Percentiles rank a stretch among this genome's conserved stretches.
Conservation (phyloP, 768 basidiomycete genomes). For the Boletellus sp. region DNA sequence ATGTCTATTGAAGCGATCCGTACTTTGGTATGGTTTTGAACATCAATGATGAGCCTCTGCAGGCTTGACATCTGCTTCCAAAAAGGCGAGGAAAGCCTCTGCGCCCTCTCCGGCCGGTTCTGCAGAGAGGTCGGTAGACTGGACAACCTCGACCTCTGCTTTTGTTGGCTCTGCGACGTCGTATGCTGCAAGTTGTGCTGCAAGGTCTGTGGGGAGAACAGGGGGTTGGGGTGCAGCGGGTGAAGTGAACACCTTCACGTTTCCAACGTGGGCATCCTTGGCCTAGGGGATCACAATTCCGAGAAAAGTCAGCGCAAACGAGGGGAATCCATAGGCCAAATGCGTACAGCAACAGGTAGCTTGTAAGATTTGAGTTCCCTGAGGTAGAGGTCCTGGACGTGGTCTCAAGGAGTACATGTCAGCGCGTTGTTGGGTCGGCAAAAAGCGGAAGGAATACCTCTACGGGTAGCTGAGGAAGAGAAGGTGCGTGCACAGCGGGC, state of each 20-base stretch:
- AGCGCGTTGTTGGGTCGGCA: slow-evolving; percentile 18
- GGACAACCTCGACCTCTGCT: slow-evolving; percentile 39
- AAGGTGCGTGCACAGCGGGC: slow-evolving; percentile 56
- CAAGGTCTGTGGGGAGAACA: slow-evolving; percentile 74
- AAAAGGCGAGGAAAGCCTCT: slow-evolving; percentile 73
- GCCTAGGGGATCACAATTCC: slow-evolving; percentile 46
- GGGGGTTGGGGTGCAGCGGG: slow-evolving; percentile 77
- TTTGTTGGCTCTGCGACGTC: slow-evolving; percentile 72
- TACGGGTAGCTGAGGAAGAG: slow-evolving; percentile 58
- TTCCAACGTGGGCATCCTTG: slow-evolving; percentile 85
- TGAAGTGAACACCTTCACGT: slow-evolving; percentile 75
- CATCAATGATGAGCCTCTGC: slow-evolving; percentile 53
- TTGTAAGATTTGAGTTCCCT: slow-evolving; percentile 90
- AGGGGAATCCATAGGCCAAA: neutral
- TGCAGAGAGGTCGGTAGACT: slow-evolving; percentile 19
- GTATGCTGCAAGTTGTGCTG: slow-evolving; percentile 84
- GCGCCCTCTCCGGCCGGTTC: slow-evolving; percentile 44
- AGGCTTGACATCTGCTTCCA: slow-evolving; percentile 77
- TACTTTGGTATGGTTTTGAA: slow-evolving; percentile 11
- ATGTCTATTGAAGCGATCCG: slow-evolving; percentile 17
- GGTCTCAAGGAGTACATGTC: slow-evolving; percentile 47
- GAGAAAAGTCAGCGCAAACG: neutral
- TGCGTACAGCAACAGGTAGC: slow-evolving; percentile 65
- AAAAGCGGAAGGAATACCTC: slow-evolving; percentile 46
- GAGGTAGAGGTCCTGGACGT: slow-evolving; percentile 90